phyloP scores from a whole-genome alignment of 2,329 filamentous ascomycete species.

The Scolecobasidium constrictum region DNA sequence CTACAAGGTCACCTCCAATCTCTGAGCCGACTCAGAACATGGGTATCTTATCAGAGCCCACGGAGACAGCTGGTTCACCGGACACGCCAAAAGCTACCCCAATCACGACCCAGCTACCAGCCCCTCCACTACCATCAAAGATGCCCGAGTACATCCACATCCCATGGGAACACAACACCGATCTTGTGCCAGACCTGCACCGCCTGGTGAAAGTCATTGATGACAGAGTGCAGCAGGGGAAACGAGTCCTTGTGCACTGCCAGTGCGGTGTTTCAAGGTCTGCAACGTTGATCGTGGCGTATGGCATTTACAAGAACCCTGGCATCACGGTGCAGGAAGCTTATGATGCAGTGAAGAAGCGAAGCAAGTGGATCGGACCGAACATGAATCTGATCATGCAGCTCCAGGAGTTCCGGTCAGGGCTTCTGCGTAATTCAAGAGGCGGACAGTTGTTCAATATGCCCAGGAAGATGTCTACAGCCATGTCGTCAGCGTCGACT shows the following conservation, averaged over 20 bases:
- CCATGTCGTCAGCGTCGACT: constrained; percentile 6
- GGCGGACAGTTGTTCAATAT: constrained; percentile 22
- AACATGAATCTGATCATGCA: constrained; percentile 92
- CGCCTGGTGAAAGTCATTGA: constrained; percentile 67
- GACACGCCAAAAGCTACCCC: constrained; percentile 45
- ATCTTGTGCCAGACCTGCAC: constrained; percentile 69
- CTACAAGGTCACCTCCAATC: constrained; percentile 14
- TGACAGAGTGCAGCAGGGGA: constrained; percentile 57
- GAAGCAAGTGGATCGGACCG: constrained; percentile 79
- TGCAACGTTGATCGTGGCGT: constrained; percentile 77
- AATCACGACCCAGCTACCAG: constrained; percentile 18
- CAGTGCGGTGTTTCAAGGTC: constrained; percentile 80
- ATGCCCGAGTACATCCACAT: constrained; percentile 78
- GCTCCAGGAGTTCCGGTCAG: constrained; percentile 62
- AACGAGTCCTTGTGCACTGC: constrained; percentile 73
- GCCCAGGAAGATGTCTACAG: constrained; percentile 25
- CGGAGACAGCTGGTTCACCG: constrained; percentile 21
- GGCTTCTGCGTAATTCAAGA: constrained; percentile 10
- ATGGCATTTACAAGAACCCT: constrained; percentile 70
- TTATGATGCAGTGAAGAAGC: constrained; percentile 68
- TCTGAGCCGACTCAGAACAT: constrained; percentile 2
- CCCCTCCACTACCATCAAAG: constrained; percentile 18
- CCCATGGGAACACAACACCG: constrained; percentile 80
- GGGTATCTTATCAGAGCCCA: constrained; percentile 1
- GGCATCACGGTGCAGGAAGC: constrained; percentile 70